Base-by-base conservation (phyloP, 305 asterid species). In the Petunia hybrid region DNA sequence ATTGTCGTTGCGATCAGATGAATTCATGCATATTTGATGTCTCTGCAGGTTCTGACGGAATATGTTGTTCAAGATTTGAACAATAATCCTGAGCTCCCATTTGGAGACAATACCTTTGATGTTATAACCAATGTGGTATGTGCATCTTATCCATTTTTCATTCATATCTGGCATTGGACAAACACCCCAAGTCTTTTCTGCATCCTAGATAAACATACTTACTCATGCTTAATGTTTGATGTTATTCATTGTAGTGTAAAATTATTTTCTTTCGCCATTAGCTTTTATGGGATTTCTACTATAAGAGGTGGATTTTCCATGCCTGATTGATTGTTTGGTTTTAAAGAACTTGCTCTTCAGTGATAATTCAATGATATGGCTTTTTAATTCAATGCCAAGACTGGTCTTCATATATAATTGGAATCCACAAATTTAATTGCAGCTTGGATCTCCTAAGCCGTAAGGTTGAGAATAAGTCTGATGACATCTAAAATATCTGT, bases 1-100 rank as follows among this genome's bases (percentile, higher is more conserved):
- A 35, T 71, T 16, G 35, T 22, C 45, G 14, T 16, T 67, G 48
- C 31, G 53, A 8, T 64, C 43, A 60, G 78, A 77, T 77, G 82
- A 86, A 65, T 81, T 82, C 76, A 79, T 77, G 57, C 61, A 46
- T 56, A 61, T 63, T 77, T 46, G 77, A 81, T 81, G 61, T 76
- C 75, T 59, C 83, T 91, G 89, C 84, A 96, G 98, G 96, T 94
- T 80, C 83, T 96, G 85, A 92, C 97, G 0, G 98, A 95, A 83
- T 91, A 94, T 77, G 84, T 94, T 60, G 97, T 92, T 90, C 98
- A 95, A 90, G 99, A 95, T 87, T 88, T 95, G 83, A 95, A 94
- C 63, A 84, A 88, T 48, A 85, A 94, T 83, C 97, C 98, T 35
- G 92, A 90, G 82, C 97, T 94, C 87, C 97, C 97, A 60, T 94